Conservation (phyloP, 2,329 filamentous ascomycete species). For the Didymosphaeria variabile region DNA sequence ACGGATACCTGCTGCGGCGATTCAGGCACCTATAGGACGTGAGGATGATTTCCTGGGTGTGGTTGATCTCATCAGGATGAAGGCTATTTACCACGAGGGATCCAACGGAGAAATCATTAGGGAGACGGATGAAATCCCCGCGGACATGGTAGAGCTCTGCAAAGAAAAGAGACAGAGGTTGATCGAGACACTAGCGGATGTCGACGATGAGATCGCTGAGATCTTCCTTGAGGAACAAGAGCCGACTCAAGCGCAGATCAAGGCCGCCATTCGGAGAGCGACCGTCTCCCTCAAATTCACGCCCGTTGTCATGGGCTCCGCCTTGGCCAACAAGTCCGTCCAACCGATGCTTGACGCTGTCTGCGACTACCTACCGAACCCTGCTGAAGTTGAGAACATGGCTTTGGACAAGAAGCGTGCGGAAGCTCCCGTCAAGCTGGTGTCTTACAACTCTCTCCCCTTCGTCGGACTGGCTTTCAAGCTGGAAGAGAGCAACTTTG, state of each 20-base stretch:
- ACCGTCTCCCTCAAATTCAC: conserved; percentile 92
- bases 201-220: conserved; percentile 97
- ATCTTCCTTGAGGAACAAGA: conserved; percentile 88
- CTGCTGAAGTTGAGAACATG: conserved; percentile 85
- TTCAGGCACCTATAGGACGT: conserved; percentile 92
- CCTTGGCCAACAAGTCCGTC: conserved; percentile 90
- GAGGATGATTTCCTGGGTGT: conserved; percentile 94
- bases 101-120: conserved; percentile 77
- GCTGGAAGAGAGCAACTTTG: conserved; percentile 98
- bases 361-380: conserved; percentile 94
- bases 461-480: conserved; percentile 98
- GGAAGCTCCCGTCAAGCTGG: conserved; percentile 83
- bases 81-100: conserved; percentile 91
- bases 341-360: conserved; percentile 98
- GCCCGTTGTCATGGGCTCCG: conserved; percentile 95
- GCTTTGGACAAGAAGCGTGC: conserved; percentile 83
- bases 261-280: conserved; percentile 87
- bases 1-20: conserved; percentile 88
- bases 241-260: conserved; percentile 84
- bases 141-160: conserved; percentile 77
- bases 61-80: conserved; percentile 91
- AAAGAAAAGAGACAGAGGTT: conserved; percentile 84
- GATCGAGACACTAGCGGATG: conserved; percentile 94
- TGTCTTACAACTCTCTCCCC: conserved; percentile 91
- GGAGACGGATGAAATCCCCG: conserved; percentile 81